Conservation (phyloP, 1,284 basidiomycete genomes). For the Leccinum pallidistipes region DNA sequence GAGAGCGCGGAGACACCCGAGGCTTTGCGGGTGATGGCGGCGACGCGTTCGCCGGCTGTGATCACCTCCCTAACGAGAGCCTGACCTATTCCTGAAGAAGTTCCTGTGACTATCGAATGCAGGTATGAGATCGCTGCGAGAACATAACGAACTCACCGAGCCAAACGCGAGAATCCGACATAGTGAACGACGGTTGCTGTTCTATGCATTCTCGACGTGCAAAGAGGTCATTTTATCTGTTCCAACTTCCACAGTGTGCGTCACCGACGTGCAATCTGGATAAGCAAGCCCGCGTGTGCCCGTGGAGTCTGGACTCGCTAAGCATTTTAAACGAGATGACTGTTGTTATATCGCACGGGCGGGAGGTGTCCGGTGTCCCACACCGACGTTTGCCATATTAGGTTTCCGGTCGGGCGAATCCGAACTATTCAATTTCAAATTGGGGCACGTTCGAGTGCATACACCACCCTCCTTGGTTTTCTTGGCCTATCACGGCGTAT, state of each 20-base stretch:
- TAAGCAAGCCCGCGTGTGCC: no score
- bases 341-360: no score
- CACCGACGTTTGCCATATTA: no score
- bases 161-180: constrained; percentile 28
- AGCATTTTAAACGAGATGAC: no score
- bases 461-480: no score
- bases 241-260: neutral
- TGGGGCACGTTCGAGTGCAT: no score
- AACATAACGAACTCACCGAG: constrained; percentile 17
- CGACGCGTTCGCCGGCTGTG: constrained; percentile 25
- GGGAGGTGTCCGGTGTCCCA: no score
- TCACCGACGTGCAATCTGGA: no score
- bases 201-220: neutral
- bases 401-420: no score
- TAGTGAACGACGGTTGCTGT: constrained; percentile 3
- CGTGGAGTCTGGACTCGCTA: no score
- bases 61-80: constrained; percentile 23
- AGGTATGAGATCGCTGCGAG: constrained; percentile 1
- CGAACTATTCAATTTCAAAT: no score
- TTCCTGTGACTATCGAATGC: constrained; percentile 22
- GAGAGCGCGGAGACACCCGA: constrained; percentile 16
- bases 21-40: constrained; percentile 23
- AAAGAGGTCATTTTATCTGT: constrained; percentile 14
- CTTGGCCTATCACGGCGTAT: no score
- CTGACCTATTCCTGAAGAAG: constrained; percentile 24